Base-by-base conservation (phyloP, 164 flowering plant genomes). In the Vitis vinifera region DNA sequence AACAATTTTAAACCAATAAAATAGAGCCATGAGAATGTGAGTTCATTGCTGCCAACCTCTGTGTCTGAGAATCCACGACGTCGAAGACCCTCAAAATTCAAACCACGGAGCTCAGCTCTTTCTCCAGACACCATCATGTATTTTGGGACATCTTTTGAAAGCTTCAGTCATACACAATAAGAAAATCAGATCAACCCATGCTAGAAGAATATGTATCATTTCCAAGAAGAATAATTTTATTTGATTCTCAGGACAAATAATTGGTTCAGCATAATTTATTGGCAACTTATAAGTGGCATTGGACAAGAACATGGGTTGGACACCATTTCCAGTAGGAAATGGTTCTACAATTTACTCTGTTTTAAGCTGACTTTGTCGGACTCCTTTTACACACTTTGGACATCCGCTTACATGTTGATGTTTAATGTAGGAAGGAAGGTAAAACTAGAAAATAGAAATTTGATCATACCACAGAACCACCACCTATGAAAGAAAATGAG, bases 111-210 rank as follows among this genome's bases (percentile, higher is more conserved):
- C 71, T 93, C 91, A 72, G 97, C 93, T 84, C 97, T 90, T 59
- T 90, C 93, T 62, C 99, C 98, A 75, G 92, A 67, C 60, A 91
- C 98, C 94, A 88, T 85, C 83, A 80, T 83, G 79, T 91, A 95
- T 80, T 74, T 90, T 16, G 99, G 99, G 66, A 95, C 97, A 82
- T 93, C 98, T 81, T 91, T 97, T 67, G 98, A 78, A 66, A 92
- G 87, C 98, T 95, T 69, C 16, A 66, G 49, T 59, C 55, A 65
- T 15, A 60, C 0, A 30, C 30, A 3, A 37, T 50, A 56, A 13
- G n/a, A 11, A 30, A 51, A 68, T 11, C 4, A 63, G 29, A 61
- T 31, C 2, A 16, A 5, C 23, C 53, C 51, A 10, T 10, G 31
- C 61, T 56, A 1, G 48, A 56, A 17, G 59, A 14, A 16, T 19